Evolutionary conservation across 2,329 filamentous ascomycete species (phyloP).

Genomic region (Aureobasidium sp.): DNA sequence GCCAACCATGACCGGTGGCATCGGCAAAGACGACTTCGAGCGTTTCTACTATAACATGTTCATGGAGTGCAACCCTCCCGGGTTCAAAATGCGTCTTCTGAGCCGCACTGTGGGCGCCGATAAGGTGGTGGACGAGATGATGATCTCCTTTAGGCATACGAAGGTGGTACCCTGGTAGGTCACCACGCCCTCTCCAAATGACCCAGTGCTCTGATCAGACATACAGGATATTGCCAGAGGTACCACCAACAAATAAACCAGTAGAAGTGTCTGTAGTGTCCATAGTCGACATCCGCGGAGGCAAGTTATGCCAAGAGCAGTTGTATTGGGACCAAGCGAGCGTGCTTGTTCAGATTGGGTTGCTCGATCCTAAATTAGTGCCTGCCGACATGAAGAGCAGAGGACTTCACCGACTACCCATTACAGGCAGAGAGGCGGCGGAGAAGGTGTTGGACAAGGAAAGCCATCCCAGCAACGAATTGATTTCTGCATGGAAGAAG

Average conservation of each 20-base stretch:
- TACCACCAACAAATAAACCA: constrained; percentile 48
- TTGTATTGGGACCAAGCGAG: constrained; percentile 56
- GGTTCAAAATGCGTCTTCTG: constrained; percentile 47
- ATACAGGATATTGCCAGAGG: constrained; percentile 50
- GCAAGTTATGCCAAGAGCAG: constrained; percentile 49
- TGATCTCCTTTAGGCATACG: constrained; percentile 50
- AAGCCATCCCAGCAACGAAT: constrained; percentile 35
- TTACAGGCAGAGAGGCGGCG: constrained; percentile 36
- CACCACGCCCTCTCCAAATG: no score
- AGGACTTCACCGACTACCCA: constrained; percentile 36
- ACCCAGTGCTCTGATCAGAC: neutral
- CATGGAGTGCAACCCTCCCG: constrained; percentile 46
- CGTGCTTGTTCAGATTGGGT: constrained; percentile 49
- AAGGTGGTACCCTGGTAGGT: constrained; percentile 47
- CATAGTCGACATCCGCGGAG: constrained; percentile 47
- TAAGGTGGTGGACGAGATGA: constrained; percentile 53
- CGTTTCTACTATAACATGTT: constrained; percentile 53
- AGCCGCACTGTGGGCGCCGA: constrained; percentile 51
- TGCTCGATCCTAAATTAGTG: constrained; percentile 49
- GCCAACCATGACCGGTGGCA: constrained; percentile 39
- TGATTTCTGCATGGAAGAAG: constrained; percentile 22
- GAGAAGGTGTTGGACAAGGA: constrained; percentile 36
- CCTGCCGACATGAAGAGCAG: constrained; percentile 37
- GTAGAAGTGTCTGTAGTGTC: constrained; percentile 52
- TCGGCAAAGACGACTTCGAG: constrained; percentile 36